Percentiles rank a stretch among this genome's conserved stretches.
Conservation (phyloP, 371 early-diverging fungal genomes). For the Lichtheimia ornata region DNA sequence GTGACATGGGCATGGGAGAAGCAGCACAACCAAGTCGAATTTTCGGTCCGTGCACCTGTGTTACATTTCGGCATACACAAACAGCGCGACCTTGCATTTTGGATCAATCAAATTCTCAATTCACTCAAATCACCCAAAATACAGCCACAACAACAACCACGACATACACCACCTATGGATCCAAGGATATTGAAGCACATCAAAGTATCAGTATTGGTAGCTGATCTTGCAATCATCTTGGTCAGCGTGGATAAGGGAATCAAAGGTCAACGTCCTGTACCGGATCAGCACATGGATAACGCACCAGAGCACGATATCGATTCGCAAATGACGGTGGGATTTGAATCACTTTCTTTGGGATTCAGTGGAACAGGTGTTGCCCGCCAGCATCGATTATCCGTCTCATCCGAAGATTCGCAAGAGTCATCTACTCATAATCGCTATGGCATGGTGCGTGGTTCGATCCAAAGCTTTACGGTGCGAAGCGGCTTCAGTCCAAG, state of each 20-base stretch:
- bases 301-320: constrained; percentile 34
- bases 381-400: constrained; percentile 3
- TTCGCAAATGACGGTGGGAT: neutral
- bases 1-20: constrained; percentile 20
- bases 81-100: constrained; percentile 21
- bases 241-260: constrained; percentile 34
- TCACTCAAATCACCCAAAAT: neutral
- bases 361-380: constrained; percentile 28
- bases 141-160: neutral
- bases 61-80: constrained; percentile 16
- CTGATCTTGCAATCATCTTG: constrained; percentile 5
- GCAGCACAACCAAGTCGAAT: constrained; percentile 22
- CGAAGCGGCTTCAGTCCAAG: constrained; percentile 13
- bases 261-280: constrained; percentile 25
- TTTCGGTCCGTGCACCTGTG: constrained; percentile 16
- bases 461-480: constrained; percentile 9
- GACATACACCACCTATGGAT: neutral
- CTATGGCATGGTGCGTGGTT: constrained; percentile 8
- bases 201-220: constrained; percentile 7
- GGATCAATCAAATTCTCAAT: constrained; percentile 17
- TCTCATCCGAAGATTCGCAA: neutral
- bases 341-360: constrained; percentile 21
- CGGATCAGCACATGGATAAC: constrained; percentile 40
- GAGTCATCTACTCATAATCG: constrained; percentile 6
- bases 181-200: constrained; percentile 1